phyloP scores from a whole-genome alignment of 139 green algal genomes.

The Chlorella sorokiniana region DNA sequence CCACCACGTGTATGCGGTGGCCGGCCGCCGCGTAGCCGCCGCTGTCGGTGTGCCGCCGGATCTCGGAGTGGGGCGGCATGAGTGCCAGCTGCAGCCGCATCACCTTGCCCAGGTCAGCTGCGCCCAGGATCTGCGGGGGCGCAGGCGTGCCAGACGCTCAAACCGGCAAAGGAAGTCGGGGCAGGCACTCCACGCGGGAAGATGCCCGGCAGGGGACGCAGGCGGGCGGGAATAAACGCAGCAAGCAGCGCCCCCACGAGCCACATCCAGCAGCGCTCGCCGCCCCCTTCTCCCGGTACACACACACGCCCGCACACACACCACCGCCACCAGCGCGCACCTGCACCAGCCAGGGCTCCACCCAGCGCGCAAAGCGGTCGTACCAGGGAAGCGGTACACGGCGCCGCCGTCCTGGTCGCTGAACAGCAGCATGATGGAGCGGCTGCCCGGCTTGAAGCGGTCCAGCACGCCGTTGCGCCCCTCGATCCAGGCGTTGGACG shows the following conservation, averaged over 20 bases:
- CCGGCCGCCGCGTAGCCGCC: slow-evolving; percentile 61
- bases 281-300: background rate
- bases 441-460: slow-evolving; percentile 68
- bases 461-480: slow-evolving; percentile 55
- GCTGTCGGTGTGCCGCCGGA: slow-evolving; percentile 63
- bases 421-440: slow-evolving; percentile 66
- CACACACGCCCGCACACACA: background rate
- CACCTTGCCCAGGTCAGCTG: slow-evolving; percentile 57
- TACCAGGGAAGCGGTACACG: slow-evolving; percentile 74
- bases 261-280: background rate
- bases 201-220: no score
- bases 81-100: slow-evolving; percentile 73
- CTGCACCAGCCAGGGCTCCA: slow-evolving; percentile 69
- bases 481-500: slow-evolving; percentile 58
- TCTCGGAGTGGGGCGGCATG: slow-evolving; percentile 57
- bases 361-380: slow-evolving; percentile 45
- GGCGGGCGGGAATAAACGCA: no score
- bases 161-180: no score
- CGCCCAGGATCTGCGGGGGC: slow-evolving; percentile 56
- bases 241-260: no score
- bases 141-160: no score
- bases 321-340: slow-evolving; percentile 32
- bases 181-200: no score
- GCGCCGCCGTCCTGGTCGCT: slow-evolving; percentile 51
- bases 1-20: slow-evolving; percentile 70